Evolutionary conservation across 805 yeast species (phyloP).

Genomic region (Komagataella kurtzmanii): DNA sequence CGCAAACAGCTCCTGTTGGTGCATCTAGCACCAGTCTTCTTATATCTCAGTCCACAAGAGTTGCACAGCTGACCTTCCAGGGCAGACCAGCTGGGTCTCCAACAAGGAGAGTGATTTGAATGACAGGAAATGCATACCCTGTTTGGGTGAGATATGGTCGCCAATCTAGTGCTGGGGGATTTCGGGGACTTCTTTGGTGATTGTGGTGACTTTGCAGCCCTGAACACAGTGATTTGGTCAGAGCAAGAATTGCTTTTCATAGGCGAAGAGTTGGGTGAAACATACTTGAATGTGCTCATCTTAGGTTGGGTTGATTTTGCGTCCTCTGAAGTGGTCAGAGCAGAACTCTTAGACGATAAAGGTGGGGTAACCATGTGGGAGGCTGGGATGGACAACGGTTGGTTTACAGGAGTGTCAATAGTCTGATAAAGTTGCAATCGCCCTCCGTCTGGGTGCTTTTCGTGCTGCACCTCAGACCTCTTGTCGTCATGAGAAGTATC

Average conservation of each 20-base stretch:
- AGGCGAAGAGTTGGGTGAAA: neutral
- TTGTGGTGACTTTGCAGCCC: neutral
- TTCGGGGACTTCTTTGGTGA: slow-evolving; percentile 3
- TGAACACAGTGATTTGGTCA: neutral
- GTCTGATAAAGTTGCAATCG: neutral
- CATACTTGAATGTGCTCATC: neutral
- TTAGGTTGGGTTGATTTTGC: neutral
- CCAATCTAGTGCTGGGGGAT: slow-evolving; percentile 5
- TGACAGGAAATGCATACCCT: slow-evolving; percentile 85
- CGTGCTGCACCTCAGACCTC: slow-evolving; percentile 11
- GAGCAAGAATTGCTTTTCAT: neutral
- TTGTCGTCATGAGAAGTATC: neutral
- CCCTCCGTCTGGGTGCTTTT: slow-evolving; percentile 3
- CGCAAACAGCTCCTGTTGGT: slow-evolving; percentile 60
- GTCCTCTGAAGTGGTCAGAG: neutral
- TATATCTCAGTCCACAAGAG: slow-evolving; percentile 89
- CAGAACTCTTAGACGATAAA: slow-evolving; percentile 3
- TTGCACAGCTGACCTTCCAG: slow-evolving; percentile 92
- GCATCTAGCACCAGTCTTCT: slow-evolving; percentile 90
- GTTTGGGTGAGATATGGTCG: slow-evolving; percentile 5
- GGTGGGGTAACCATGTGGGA: neutral
- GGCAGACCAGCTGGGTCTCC: slow-evolving; percentile 96
- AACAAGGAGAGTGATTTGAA: slow-evolving; percentile 85
- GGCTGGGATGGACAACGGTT: neutral
- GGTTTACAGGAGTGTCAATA: neutral